A percentile compares a stretch with the other conserved stretches of the same genome.
These are phyloP conservation scores for Leccinum pachyderme DNA, from an alignment of 1,284 basidiomycete species.

Conservation along the genomic window DNA sequence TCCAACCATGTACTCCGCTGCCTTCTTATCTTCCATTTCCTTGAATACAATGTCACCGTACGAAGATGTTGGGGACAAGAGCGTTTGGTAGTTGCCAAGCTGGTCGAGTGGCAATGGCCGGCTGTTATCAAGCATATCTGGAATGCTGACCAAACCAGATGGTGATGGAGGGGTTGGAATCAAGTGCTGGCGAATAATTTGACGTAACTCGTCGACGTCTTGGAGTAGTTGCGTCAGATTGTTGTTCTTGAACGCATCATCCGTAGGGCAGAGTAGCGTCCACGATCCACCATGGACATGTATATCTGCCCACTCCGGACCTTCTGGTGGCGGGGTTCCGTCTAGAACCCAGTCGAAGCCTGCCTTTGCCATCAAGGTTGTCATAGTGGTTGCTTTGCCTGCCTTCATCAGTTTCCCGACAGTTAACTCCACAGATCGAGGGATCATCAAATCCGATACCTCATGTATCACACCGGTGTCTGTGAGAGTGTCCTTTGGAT, in stretches of 20 bases:
- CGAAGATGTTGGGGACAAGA: constrained; percentile 57
- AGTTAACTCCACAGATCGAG: constrained; percentile 83
- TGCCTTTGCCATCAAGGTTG: constrained; percentile 76
- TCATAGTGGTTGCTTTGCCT: constrained; percentile 86
- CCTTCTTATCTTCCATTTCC: constrained; percentile 45
- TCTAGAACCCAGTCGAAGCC: constrained; percentile 90
- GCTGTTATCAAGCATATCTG: constrained; percentile 54
- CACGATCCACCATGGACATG: constrained; percentile 55
- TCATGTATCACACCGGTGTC: constrained; percentile 91
- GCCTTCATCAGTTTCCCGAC: constrained; percentile 89
- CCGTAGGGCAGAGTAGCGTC: constrained; percentile 89
- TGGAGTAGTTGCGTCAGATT: constrained; percentile 81
- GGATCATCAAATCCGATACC: constrained; percentile 85
- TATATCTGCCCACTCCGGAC: constrained; percentile 55
- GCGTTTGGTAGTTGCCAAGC: constrained; percentile 69
- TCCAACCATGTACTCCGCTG: constrained; percentile 69
- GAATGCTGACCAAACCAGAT: constrained; percentile 24
- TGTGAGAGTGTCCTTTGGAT: constrained; percentile 69
- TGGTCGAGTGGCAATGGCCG: constrained; percentile 73
- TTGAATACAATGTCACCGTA: constrained; percentile 86
- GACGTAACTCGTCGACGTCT: constrained; percentile 57
- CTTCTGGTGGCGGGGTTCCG: constrained; percentile 72
- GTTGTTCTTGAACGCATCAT: constrained; percentile 87
- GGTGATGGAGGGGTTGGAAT: constrained; percentile 54
- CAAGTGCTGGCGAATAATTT: constrained; percentile 87